phyloP scores from a whole-genome alignment of 2,329 filamentous ascomycete genomes.

The Cladophialophora immunda region DNA sequence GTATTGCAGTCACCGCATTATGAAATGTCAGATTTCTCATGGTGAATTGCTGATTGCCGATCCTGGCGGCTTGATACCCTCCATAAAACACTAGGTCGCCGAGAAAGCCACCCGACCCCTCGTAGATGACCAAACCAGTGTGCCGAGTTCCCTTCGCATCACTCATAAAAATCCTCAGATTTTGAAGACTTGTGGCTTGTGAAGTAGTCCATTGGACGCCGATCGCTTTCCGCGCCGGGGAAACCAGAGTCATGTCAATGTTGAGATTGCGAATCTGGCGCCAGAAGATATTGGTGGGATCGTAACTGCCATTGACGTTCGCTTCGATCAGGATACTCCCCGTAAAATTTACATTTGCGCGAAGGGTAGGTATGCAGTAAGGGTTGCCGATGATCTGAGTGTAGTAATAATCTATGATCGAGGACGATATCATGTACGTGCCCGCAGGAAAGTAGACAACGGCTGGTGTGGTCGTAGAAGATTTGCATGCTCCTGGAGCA shows the following conservation, averaged over 20 bases:
- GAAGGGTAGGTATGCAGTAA: background rate
- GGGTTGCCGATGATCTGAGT: conserved; percentile 6
- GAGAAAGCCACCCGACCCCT: too few relatives aligned
- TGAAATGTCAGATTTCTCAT: conserved; percentile 4
- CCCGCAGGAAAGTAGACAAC: conserved; percentile 9
- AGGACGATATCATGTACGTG: conserved; percentile 1
- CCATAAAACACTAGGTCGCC: conserved; percentile 1
- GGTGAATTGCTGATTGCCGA: conserved; percentile 8
- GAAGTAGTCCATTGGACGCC: background rate
- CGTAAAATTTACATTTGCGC: background rate
- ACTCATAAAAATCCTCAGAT: background rate
- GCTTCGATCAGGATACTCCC: background rate
- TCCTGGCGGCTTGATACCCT: background rate
- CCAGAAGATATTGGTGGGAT: too few relatives aligned
- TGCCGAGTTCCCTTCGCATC: background rate
- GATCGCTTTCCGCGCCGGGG: background rate
- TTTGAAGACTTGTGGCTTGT: background rate
- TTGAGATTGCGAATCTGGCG: conserved; percentile 12
- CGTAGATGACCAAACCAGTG: too few relatives aligned
- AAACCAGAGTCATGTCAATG: background rate
- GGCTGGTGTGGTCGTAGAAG: conserved; percentile 4
- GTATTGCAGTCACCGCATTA: background rate
- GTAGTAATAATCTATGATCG: background rate
- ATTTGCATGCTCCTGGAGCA: background rate
- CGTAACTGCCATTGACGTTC: too few relatives aligned